phyloP scores from a whole-genome alignment of 257 asterid species.

The Schizonepeta tenuifolia region DNA sequence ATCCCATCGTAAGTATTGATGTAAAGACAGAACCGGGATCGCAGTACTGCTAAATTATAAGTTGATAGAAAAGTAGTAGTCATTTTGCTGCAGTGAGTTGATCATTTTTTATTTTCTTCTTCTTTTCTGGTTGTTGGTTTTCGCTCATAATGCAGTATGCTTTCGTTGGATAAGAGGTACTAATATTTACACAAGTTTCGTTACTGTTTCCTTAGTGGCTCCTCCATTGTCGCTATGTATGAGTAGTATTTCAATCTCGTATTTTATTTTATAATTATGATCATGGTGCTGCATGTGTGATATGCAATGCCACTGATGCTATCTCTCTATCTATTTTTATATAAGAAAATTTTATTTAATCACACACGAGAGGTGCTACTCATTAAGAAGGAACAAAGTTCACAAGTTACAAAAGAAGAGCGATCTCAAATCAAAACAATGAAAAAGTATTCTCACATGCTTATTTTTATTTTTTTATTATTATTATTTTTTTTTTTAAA shows the following conservation, averaged over 20 bases:
- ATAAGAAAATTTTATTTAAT: no score
- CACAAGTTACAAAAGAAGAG: no score
- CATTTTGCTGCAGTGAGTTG: constrained; percentile 11
- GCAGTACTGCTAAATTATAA: constrained; percentile 14
- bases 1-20: constrained; percentile 56
- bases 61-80: constrained; percentile 17
- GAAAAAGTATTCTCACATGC: no score
- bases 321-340: no score
- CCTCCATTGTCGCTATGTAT: background rate
- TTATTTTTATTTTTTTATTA: no score
- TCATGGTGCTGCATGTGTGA: background rate
- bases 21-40: constrained; percentile 22
- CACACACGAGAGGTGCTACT: no score
- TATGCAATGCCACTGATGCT: background rate
- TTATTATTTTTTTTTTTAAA: no score
- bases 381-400: no score
- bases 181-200: constrained; percentile 19
- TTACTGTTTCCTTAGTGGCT: background rate
- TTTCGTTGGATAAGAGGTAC: constrained; percentile 30
- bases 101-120: background rate
- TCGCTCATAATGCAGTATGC: constrained; percentile 26
- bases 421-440: no score
- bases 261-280: background rate
- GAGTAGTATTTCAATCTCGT: background rate
- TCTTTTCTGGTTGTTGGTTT: background rate